A percentile compares a stretch with the other conserved stretches of the same genome.
These are phyloP conservation scores for Sordariomycetes sp. DNA, from an alignment of 2,329 filamentous ascomycete species.

Conservation along the genomic window DNA sequence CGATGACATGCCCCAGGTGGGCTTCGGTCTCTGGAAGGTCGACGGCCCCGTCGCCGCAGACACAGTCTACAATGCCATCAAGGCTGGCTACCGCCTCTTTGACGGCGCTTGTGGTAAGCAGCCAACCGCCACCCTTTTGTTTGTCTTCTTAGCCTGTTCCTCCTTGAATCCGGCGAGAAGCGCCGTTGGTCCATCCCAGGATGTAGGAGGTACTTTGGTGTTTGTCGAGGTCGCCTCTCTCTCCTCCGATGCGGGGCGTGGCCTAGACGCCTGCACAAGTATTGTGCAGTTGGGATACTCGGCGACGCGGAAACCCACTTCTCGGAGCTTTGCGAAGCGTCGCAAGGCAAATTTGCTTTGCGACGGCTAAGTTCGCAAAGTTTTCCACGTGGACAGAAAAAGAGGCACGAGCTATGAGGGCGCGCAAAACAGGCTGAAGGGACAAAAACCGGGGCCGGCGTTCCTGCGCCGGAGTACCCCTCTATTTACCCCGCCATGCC, in stretches of 20 bases:
- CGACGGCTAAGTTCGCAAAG: neutral
- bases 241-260: no score
- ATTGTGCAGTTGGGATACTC: neutral
- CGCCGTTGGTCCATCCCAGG: neutral
- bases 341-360: neutral
- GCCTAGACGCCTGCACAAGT: no score
- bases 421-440: constrained; percentile 1
- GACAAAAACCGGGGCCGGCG: neutral
- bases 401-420: neutral
- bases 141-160: neutral
- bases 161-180: neutral
- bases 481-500: constrained; percentile 4
- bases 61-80: constrained; percentile 66
- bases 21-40: constrained; percentile 79
- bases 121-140: neutral
- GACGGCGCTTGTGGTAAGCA: constrained; percentile 49
- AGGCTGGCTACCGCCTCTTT: constrained; percentile 49
- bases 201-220: neutral
- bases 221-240: neutral
- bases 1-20: constrained; percentile 63
- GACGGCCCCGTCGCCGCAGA: constrained; percentile 63
- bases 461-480: neutral
- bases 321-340: neutral
- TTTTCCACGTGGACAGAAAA: neutral
- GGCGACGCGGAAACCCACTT: neutral